A percentile compares a stretch with the other conserved stretches of the same genome.
phyloP scores from a whole-genome alignment of 148 eudicot species.

The Dysphania ambrosioides region DNA sequence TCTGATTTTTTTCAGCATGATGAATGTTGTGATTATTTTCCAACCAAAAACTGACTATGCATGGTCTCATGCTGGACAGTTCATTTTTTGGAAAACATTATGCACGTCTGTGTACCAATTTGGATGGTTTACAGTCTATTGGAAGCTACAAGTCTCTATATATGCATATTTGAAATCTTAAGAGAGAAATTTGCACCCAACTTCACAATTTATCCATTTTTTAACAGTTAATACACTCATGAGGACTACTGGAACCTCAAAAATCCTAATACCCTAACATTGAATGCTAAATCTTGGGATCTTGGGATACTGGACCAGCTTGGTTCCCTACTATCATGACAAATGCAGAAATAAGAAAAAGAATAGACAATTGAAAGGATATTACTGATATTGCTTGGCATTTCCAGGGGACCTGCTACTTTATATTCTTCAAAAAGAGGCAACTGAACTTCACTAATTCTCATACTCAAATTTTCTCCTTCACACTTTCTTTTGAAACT shows the following conservation, averaged over 20 bases:
- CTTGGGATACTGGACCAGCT: no score
- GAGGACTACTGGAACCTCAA: no score
- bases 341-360: no score
- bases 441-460: neutral
- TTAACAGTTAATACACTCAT: no score
- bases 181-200: neutral
- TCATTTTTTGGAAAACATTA: neutral
- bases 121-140: neutral
- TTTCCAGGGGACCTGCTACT: no score
- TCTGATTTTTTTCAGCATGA: neutral
- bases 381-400: no score
- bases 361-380: no score
- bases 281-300: no score
- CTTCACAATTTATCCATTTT: no score
- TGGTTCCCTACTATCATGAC: no score
- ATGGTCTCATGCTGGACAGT: neutral
- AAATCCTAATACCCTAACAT: no score
- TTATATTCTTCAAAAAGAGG: no score
- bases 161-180: neutral
- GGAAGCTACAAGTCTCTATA: neutral
- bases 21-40: neutral
- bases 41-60: neutral
- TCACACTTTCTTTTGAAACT: neutral
- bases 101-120: neutral
- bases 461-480: neutral